Base-by-base conservation (phyloP, 2,329 filamentous ascomycete species). In the Aureobasidium melanogenum region DNA sequence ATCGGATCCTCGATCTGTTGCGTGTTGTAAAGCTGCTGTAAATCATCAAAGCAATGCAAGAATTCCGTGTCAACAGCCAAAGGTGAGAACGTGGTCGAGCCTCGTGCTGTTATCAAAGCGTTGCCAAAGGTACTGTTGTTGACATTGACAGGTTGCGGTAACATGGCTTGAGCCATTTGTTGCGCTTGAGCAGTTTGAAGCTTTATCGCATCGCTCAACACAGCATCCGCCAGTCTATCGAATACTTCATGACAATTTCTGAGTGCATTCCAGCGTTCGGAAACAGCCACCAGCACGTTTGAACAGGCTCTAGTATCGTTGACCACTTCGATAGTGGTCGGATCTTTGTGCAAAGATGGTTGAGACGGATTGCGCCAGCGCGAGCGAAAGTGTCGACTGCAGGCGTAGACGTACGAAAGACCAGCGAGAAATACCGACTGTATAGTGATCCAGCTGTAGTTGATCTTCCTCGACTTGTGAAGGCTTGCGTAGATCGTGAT, bases 361-460 rank as follows among this genome's bases (percentile, higher is more conserved):
- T 59, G 19, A 5, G 56, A 28, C 15, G 56, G 56, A n/a, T 59
- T 32, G 5, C 56, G 56, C 56, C 56, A 54, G 9, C 58, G 44
- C 3, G 46, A 54, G 22, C 73, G 74, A 34, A 78, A 72, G 57
- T 78, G 76, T 1, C 73, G 70, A 0, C 75, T 69, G 0, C 77
- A 62, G 0, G 75, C 75, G 41, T 79, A 79, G 2, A 79, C 72
- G 52, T 77, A 79, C 0, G 75, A 75, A 0, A 78, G 63, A 0
- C 78, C 78, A 0, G 77, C 77, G 61, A 79, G 74, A 65, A 81
- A 81, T 1, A 80, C 72, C 0, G 76, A 72, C 54, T 81, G 79
- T 61, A 80, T 72, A 0, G 78, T 79, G 28, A 80, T 75, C 77
- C 78, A 81, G 0, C 74, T 76, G 44, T 75, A 80, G 64, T 80